A percentile compares a stretch with the other conserved stretches of the same genome.
These are phyloP conservation scores for Rhizopogon salebrosus DNA, from an alignment of 768 basidiomycete genomes.

Conservation along the genomic window DNA sequence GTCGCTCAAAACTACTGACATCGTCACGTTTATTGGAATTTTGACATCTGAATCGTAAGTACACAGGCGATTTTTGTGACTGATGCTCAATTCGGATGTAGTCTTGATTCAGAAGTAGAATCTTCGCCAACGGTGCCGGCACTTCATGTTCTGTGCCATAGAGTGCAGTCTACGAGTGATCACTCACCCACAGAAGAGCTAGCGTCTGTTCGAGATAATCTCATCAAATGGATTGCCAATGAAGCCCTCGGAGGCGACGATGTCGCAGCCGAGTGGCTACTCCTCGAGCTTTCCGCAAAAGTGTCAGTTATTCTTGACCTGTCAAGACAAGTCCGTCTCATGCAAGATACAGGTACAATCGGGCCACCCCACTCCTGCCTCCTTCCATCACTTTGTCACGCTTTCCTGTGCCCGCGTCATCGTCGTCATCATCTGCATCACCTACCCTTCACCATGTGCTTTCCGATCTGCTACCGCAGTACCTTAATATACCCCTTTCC, in stretches of 20 bases:
- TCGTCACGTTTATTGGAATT: constrained; percentile 72
- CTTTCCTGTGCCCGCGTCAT: constrained; percentile 45
- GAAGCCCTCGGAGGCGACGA: constrained; percentile 65
- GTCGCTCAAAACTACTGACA: constrained; percentile 52
- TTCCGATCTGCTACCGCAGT: constrained; percentile 52
- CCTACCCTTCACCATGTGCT: constrained; percentile 55
- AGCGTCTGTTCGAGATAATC: constrained; percentile 35
- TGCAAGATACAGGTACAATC: constrained; percentile 48
- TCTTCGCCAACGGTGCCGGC: constrained; percentile 46
- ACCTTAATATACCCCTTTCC: constrained; percentile 54
- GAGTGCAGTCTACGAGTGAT: neutral
- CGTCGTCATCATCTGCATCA: constrained; percentile 12
- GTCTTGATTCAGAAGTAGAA: constrained; percentile 33
- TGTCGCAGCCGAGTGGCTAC: constrained; percentile 70
- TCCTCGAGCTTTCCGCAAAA: constrained; percentile 53
- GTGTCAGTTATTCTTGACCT: constrained; percentile 44
- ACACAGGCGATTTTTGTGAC: neutral
- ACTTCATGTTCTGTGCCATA: constrained; percentile 59
- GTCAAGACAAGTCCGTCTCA: constrained; percentile 1
- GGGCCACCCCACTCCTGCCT: constrained; percentile 62
- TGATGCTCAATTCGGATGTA: constrained; percentile 19
- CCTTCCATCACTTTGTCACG: constrained; percentile 57
- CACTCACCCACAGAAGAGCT: neutral
- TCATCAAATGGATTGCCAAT: constrained; percentile 70
- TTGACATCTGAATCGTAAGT: constrained; percentile 60